Percentiles rank a stretch among this genome's conserved stretches.
phyloP scores from a whole-genome alignment of 108 stramenopile genomes.

The Skeletonema potamos region DNA sequence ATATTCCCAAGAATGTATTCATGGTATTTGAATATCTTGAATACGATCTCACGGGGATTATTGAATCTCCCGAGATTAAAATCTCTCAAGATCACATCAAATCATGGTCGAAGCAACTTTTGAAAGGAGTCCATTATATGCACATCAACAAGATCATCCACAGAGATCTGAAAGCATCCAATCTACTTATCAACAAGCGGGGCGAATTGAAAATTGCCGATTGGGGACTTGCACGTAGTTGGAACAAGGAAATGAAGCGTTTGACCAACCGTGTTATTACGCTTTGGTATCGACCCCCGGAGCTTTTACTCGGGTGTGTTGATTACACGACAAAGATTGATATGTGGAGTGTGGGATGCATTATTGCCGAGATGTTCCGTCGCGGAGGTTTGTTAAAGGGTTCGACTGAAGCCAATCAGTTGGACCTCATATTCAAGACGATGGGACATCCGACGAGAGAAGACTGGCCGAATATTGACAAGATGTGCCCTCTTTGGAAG shows the following conservation, averaged over 20 bases:
- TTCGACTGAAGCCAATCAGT: constrained; percentile 66
- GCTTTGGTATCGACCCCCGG: constrained; percentile 96
- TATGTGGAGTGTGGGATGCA: constrained; percentile 98
- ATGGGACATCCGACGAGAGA: constrained; percentile 74
- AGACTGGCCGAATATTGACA: constrained; percentile 76
- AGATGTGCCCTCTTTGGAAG: constrained; percentile 75
- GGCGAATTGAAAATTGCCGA: constrained; percentile 96
- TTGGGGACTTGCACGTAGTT: constrained; percentile 93
- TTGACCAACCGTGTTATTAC: constrained; percentile 96
- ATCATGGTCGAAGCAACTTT: constrained; percentile 90
- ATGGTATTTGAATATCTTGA: constrained; percentile 96
- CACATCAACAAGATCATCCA: constrained; percentile 94
- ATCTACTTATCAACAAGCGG: constrained; percentile 85
- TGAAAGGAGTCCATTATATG: constrained; percentile 90
- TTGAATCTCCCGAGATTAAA: constrained; percentile 83
- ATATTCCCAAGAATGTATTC: constrained; percentile 88
- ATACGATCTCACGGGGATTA: constrained; percentile 86
- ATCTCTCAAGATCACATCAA: constrained; percentile 87
- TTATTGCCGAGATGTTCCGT: constrained; percentile 94
- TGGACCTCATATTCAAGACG: constrained; percentile 79
- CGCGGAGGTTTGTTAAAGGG: constrained; percentile 77
- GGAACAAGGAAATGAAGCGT: constrained; percentile 84
- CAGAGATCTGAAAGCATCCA: constrained; percentile 93
- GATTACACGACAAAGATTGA: constrained; percentile 91
- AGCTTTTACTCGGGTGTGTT: constrained; percentile 85